A percentile compares a stretch with the other conserved stretches of the same genome.
phyloP scores from a whole-genome alignment of 2,329 filamentous ascomycete species.

The Penicillium sp. region DNA sequence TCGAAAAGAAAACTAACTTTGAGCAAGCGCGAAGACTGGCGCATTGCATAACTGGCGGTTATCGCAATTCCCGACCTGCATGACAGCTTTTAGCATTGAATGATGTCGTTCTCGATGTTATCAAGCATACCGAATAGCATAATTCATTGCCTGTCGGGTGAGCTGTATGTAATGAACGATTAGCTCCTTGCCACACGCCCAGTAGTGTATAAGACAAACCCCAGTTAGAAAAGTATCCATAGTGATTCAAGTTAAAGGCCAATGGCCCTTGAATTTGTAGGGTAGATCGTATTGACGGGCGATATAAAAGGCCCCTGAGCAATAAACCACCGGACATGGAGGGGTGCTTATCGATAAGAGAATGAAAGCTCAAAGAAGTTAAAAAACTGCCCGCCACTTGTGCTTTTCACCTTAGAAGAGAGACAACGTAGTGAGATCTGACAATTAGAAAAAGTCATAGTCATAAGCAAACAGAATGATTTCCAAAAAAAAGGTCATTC shows the following conservation, averaged over 20 bases:
- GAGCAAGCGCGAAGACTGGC: conserved; percentile 73
- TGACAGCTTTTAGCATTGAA: conserved; percentile 5
- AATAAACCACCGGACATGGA: neutral
- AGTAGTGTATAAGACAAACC: conserved; percentile 37
- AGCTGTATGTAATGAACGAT: conserved; percentile 43
- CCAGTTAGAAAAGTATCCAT: conserved; percentile 72
- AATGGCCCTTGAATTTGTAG: neutral
- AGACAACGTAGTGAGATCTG: neutral
- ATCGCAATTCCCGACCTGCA: conserved; percentile 72
- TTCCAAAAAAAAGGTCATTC: neutral
- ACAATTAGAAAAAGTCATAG: neutral
- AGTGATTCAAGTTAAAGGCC: conserved; percentile 22
- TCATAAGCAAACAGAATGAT: neutral
- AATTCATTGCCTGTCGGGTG: conserved; percentile 81
- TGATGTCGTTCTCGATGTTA: neutral
- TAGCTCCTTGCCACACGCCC: conserved; percentile 14
- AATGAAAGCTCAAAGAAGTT: conserved; percentile 1
- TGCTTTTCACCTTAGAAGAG: neutral
- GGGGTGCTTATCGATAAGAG: conserved; percentile 12
- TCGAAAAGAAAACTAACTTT: conserved; percentile 47
- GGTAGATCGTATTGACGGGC: conserved; percentile 4
- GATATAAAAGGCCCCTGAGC: conserved; percentile 1
- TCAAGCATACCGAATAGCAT: conserved; percentile 66
- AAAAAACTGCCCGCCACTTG: neutral
- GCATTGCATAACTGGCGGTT: conserved; percentile 80